phyloP scores from a whole-genome alignment of 2,329 filamentous ascomycete species.

The Aspergillus flavus region DNA sequence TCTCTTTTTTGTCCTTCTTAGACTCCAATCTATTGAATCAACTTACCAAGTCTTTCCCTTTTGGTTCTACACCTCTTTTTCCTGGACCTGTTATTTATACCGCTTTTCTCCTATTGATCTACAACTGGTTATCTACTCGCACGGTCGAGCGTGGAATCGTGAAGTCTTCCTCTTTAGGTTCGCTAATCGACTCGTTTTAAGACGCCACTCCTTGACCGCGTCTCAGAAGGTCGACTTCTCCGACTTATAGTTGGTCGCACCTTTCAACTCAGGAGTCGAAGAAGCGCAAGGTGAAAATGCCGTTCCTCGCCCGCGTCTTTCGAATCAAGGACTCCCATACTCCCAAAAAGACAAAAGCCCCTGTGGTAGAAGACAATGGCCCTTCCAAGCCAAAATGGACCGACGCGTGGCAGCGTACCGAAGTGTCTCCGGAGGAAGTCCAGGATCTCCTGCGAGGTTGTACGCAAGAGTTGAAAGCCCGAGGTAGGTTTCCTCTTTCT shows the following conservation, averaged over 20 bases:
- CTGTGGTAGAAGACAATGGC: slow-evolving; percentile 54
- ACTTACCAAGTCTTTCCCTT: slow-evolving; percentile 6
- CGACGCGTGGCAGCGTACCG: slow-evolving; percentile 80
- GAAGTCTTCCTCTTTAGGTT: neutral
- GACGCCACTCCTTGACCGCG: slow-evolving; percentile 3
- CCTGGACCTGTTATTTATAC: slow-evolving; percentile 5
- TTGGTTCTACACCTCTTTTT: slow-evolving; percentile 1
- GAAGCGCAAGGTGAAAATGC: slow-evolving; percentile 43
- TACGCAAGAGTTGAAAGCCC: slow-evolving; percentile 87
- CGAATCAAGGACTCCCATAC: slow-evolving; percentile 72
- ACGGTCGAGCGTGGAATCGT: slow-evolving; percentile 14
- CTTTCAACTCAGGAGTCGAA: slow-evolving; percentile 17
- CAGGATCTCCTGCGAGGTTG: slow-evolving; percentile 83
- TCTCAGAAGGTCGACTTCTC: neutral
- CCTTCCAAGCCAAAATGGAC: slow-evolving; percentile 78
- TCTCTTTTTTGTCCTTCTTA: slow-evolving; percentile 10
- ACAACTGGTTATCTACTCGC: slow-evolving; percentile 8
- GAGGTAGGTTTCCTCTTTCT: slow-evolving; percentile 65
- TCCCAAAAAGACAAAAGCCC: slow-evolving; percentile 62
- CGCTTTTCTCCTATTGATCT: neutral
- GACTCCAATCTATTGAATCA: slow-evolving; percentile 4
- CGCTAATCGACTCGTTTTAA: slow-evolving; percentile 4
- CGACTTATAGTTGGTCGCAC: slow-evolving; percentile 19
- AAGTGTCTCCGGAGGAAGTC: slow-evolving; percentile 86
- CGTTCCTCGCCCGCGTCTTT: slow-evolving; percentile 65